phyloP scores from a whole-genome alignment of 2,329 filamentous ascomycete genomes.

The Pseudocercospora pini-densiflorae region DNA sequence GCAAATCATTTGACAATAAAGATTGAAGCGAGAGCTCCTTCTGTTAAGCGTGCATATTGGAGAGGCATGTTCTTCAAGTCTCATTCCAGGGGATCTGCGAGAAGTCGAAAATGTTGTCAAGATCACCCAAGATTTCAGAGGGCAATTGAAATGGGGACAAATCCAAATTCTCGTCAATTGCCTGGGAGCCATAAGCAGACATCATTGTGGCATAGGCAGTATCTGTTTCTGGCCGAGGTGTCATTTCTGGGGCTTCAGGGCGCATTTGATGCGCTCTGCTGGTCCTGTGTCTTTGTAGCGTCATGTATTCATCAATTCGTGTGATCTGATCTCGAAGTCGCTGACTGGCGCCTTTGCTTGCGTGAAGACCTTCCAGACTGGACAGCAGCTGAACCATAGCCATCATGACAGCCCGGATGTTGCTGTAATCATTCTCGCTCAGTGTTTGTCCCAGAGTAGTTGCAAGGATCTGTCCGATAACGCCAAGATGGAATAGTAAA shows the following conservation, averaged over 20 bases:
- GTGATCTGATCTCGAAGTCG: conserved; percentile 45
- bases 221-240: conserved; percentile 9
- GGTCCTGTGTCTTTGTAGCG: conserved; percentile 20
- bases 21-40: conserved; percentile 31
- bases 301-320: conserved; percentile 49
- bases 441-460: conserved; percentile 49
- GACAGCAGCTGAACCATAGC: conserved; percentile 46
- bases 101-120: conserved; percentile 21
- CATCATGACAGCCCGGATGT: conserved; percentile 39
- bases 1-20: conserved; percentile 52
- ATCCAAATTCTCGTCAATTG: conserved; percentile 14
- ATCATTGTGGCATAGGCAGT: background rate
- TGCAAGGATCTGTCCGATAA: conserved; percentile 52
- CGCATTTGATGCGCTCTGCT: conserved; percentile 4
- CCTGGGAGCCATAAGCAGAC: conserved; percentile 1
- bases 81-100: conserved; percentile 12
- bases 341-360: conserved; percentile 43
- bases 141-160: conserved; percentile 19
- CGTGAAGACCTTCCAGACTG: conserved; percentile 50
- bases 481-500: conserved; percentile 52
- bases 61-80: conserved; percentile 12
- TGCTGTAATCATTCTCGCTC: conserved; percentile 45
- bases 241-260: conserved; percentile 1
- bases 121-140: conserved; percentile 19
- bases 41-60: background rate